Percentiles rank a stretch among this genome's conserved stretches.
These are phyloP conservation scores for Dioscorea zingiberensis DNA, from an alignment of 106 monocot species.

Conservation along the genomic window DNA sequence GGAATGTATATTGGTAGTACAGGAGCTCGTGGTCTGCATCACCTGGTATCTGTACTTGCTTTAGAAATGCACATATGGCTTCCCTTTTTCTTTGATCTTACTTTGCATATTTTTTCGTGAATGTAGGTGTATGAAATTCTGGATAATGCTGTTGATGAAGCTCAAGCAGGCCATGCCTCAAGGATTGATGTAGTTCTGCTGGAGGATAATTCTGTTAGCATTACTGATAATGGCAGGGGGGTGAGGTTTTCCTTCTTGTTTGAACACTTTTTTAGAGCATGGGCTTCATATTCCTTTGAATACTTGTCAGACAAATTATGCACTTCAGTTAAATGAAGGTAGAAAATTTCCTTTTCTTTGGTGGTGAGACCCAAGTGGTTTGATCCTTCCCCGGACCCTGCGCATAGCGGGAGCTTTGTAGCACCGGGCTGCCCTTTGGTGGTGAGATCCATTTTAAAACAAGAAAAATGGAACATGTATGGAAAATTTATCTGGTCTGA, in stretches of 20 bases:
- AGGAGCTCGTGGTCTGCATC: constrained; percentile 92
- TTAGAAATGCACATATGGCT: background rate
- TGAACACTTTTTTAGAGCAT: too few species aligned
- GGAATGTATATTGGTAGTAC: constrained; percentile 99
- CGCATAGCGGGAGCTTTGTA: too few species aligned
- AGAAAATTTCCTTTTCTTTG: background rate
- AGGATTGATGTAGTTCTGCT: constrained; percentile 73
- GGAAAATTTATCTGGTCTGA: too few species aligned
- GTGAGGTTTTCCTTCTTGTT: constrained; percentile 24
- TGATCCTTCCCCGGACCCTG: too few species aligned
- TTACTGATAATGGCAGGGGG: constrained; percentile 95
- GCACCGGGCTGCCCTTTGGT: too few species aligned
- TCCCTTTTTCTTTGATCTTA: constrained; percentile 5
- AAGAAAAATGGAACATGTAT: too few species aligned
- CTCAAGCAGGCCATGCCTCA: constrained; percentile 92
- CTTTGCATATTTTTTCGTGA: constrained; percentile 5
- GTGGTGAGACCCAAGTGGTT: too few species aligned
- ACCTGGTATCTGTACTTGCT: constrained; percentile 56
- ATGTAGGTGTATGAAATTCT: constrained; percentile 88
- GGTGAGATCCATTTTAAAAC: too few species aligned
- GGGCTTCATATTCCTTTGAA: too few species aligned
- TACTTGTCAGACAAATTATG: too few species aligned
- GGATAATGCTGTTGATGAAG: constrained; percentile 97
- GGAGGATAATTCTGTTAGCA: constrained; percentile 83
- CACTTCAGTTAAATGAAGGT: too few species aligned